phyloP scores from a whole-genome alignment of 345 rosid species.

The Diplotaxis tenuifolia region DNA sequence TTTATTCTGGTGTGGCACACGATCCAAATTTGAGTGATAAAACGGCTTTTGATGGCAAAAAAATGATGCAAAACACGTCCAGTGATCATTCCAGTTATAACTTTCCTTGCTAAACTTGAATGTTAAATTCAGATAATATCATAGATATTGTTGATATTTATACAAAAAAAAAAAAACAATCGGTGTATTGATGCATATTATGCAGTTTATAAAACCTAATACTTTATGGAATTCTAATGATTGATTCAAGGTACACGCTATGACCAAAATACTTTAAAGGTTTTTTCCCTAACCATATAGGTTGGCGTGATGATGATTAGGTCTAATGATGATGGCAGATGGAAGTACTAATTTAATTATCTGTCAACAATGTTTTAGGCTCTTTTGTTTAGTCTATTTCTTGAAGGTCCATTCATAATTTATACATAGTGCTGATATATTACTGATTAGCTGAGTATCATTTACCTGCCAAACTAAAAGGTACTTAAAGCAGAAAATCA shows the following conservation, averaged over 20 bases:
- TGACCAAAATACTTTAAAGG: constrained; percentile 16
- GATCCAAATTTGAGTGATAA: background rate
- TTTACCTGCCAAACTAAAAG: constrained; percentile 28
- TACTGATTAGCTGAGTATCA: constrained; percentile 3
- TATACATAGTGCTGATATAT: background rate
- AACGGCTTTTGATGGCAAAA: background rate
- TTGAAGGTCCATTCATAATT: constrained; percentile 16
- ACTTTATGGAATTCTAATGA: background rate
- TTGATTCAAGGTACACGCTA: constrained; percentile 23
- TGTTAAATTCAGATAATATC: background rate
- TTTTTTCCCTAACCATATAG: constrained; percentile 8
- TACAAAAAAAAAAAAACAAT: background rate
- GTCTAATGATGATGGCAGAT: constrained; percentile 30
- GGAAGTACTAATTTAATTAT: constrained; percentile 18
- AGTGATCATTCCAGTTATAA: background rate
- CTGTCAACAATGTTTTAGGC: constrained; percentile 20
- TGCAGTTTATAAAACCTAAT: background rate
- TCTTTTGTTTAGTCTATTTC: constrained; percentile 5
- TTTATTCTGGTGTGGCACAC: background rate
- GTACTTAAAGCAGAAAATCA: constrained; percentile 34
- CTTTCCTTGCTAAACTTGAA: background rate
- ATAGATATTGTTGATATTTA: background rate
- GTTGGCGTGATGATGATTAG: constrained; percentile 35
- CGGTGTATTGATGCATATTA: background rate
- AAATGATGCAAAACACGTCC: background rate